These are phyloP conservation scores for Globisporangium okanoganense DNA, from an alignment of 352 stramenopile genomes.

Conservation along the genomic window DNA sequence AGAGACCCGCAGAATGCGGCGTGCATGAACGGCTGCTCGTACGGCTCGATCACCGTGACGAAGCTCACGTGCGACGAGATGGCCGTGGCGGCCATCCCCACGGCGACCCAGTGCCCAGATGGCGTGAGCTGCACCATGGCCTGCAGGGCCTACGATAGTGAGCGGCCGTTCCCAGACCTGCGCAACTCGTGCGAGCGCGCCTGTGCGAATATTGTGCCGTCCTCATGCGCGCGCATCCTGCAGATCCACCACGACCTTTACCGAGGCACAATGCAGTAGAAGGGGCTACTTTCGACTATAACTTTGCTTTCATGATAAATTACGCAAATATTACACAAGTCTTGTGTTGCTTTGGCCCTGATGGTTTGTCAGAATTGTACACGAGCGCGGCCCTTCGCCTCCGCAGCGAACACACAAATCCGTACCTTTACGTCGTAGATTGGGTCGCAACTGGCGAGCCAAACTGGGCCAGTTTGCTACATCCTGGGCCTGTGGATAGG, in stretches of 20 bases:
- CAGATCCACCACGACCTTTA: conserved; percentile 65
- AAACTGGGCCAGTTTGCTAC: too few relatives aligned
- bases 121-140: conserved; percentile 54
- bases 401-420: too few relatives aligned
- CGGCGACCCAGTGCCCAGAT: conserved; percentile 39
- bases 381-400: neutral
- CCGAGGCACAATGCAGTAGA: conserved; percentile 24
- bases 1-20: conserved; percentile 57
- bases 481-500: too few relatives aligned
- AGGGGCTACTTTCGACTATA: too few relatives aligned
- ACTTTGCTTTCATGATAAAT: too few relatives aligned
- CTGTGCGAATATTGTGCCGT: conserved; percentile 57
- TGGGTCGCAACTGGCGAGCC: too few relatives aligned
- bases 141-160: conserved; percentile 56
- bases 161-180: conserved; percentile 41
- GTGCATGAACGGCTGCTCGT: conserved; percentile 78
- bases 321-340: neutral
- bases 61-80: conserved; percentile 65
- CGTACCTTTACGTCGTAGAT: too few relatives aligned
- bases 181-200: conserved; percentile 48
- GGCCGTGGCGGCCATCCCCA: conserved; percentile 20
- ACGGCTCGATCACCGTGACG: conserved; percentile 64
- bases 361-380: neutral
- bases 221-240: conserved; percentile 55
- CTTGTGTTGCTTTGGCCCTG: too few relatives aligned